phyloP scores from a whole-genome alignment of 129 eudicot species.

The Centrapalus pauciflorus region DNA sequence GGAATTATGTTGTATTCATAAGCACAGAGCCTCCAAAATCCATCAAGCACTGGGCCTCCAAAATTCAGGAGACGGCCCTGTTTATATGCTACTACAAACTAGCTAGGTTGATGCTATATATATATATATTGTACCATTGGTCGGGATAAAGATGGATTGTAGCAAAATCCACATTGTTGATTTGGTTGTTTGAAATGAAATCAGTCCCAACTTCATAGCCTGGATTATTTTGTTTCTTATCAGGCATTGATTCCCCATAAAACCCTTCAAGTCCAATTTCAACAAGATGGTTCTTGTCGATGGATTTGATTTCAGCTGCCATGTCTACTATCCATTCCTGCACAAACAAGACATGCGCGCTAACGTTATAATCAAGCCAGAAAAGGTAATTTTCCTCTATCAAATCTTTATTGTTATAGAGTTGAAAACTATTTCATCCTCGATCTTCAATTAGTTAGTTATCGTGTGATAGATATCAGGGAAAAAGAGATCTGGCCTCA shows the following conservation, averaged over 20 bases:
- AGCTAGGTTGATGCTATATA: too few species aligned
- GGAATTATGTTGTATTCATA: too few species aligned
- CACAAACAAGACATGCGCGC: not conserved
- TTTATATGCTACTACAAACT: too few species aligned
- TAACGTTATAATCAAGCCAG: too few species aligned
- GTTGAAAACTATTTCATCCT: too few species aligned
- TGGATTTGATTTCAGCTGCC: conserved; percentile 43
- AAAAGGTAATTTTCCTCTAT: too few species aligned
- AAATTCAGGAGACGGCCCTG: too few species aligned
- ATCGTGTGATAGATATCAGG: not conserved
- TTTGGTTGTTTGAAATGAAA: conserved; percentile 28
- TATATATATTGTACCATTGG: conserved; percentile 31
- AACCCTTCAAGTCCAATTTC: conserved; percentile 44
- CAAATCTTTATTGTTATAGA: too few species aligned
- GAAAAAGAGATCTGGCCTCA: conserved; percentile 25
- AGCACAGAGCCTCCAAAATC: too few species aligned
- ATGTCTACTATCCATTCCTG: conserved; percentile 39
- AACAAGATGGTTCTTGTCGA: conserved; percentile 42
- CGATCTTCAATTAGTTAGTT: too few species aligned
- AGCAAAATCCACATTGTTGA: conserved; percentile 34
- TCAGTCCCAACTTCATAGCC: conserved; percentile 41
- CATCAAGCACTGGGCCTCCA: too few species aligned
- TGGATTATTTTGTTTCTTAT: conserved; percentile 31
- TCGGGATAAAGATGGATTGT: conserved; percentile 47
- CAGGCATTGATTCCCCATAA: conserved; percentile 33